Evolutionary conservation across 2,329 filamentous ascomycete species (phyloP), one percentile per base, ranked within the genome.

Genomic region (Penicillium sp.): DNA sequence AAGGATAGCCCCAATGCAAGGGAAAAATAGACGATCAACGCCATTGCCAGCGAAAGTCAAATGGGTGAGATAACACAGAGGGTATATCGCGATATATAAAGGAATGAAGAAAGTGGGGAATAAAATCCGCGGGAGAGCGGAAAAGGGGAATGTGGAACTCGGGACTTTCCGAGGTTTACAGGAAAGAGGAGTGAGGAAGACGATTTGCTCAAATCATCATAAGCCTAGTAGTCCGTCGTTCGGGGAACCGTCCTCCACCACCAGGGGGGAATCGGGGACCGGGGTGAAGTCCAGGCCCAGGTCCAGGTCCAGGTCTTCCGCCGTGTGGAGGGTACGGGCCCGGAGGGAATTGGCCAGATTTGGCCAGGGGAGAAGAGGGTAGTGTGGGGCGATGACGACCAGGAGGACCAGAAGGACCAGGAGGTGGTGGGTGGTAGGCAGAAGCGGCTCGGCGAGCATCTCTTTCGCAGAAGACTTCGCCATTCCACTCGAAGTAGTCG

Each of bases 401-500:
- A 48, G 47, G 10, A 31, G 54, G 38, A 23, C 45, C 45, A 48
- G 45, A 75, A 35, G 68, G 75, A 38, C 75, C 76, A 52, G 49
- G 12, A 23, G 51, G 65, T 60, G 74, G 65, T 15, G 56, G 61
- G 23, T 64, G 44, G 27, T 57, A 62, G 10, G 61, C 61, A 35
- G 77, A 67, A 44, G 76, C 77, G n/a, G 79, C 80, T 55, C 82
- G 79, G 73, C 87, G 87, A 5, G 92, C 93, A 72, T 97, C 92
- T 44, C 87, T 85, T 75, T 97, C 93, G 74, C 93, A 99, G 71
- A 89, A 96, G 0, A 89, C 86, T 44, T 80, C 82, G 25, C 90
- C 90, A 41, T 85, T 86, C 65, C 96, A 88, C 73, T 97, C 93
- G 68, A 94, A 97, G 73, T 97, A 97, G 61, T 94, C 93, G 44